Evolutionary conservation across 2,329 filamentous ascomycete genomes (phyloP).

Genomic region (Shiraia bambusicola): DNA sequence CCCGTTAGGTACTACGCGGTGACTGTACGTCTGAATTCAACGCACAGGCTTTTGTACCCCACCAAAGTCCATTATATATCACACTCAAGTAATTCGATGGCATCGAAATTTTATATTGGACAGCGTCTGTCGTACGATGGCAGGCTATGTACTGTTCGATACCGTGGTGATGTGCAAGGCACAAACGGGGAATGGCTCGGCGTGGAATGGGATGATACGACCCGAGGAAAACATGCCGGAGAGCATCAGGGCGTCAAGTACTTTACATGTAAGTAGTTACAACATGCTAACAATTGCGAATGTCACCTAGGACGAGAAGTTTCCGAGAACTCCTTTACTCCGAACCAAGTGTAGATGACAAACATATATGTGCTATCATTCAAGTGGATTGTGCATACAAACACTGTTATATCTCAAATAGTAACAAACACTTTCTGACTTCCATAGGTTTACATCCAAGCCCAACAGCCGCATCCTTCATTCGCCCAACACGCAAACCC

Average conservation of each 20-base stretch:
- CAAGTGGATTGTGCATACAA: no score
- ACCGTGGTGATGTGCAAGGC: constrained; percentile 73
- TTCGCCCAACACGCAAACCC: constrained; percentile 71
- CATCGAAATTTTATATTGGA: constrained; percentile 54
- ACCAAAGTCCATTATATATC: background rate
- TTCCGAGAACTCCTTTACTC: no score
- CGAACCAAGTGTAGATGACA: no score
- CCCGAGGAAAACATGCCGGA: constrained; percentile 87
- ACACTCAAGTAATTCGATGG: constrained; percentile 26
- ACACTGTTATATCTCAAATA: no score
- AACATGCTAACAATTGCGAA: constrained; percentile 19
- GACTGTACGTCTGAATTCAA: no score
- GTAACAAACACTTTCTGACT: constrained; percentile 36
- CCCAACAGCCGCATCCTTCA: constrained; percentile 78
- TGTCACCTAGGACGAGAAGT: no score
- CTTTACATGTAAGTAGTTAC: constrained; percentile 77
- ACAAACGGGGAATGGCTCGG: constrained; percentile 84
- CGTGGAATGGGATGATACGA: constrained; percentile 92
- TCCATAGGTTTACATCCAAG: constrained; percentile 60
- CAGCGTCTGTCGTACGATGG: constrained; percentile 79
- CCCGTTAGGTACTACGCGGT: background rate
- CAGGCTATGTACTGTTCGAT: constrained; percentile 80
- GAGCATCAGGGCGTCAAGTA: constrained; percentile 76
- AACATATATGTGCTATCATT: no score
- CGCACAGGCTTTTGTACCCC: no score